Evolutionary conservation across 2,329 filamentous ascomycete species (phyloP).

Genomic region (Didymosphaeria variabile): DNA sequence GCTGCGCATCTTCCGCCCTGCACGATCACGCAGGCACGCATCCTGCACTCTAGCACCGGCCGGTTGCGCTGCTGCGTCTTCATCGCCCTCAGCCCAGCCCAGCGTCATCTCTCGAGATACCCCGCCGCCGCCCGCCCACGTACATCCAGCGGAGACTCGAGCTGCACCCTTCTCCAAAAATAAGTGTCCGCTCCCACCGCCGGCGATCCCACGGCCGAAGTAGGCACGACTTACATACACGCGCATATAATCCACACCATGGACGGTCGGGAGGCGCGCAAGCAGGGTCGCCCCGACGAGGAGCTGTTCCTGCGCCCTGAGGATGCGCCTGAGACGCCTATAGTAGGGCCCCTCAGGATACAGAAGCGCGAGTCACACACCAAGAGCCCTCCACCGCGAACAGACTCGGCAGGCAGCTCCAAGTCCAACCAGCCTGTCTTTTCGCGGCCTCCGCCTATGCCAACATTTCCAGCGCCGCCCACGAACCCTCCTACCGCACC

Average conservation of each 20-base stretch:
- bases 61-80: slow-evolving; percentile 13
- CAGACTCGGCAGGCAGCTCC: slow-evolving; percentile 72
- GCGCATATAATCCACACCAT: slow-evolving; percentile 35
- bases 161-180: slow-evolving; percentile 38
- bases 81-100: slow-evolving; percentile 16
- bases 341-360: slow-evolving; percentile 84
- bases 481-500: slow-evolving; percentile 58
- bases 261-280: slow-evolving; percentile 53
- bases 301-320: slow-evolving; percentile 77
- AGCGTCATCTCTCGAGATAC: slow-evolving; percentile 30
- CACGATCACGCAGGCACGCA: slow-evolving; percentile 16
- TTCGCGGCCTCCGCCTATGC: slow-evolving; percentile 59
- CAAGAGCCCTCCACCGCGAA: slow-evolving; percentile 60
- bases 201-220: slow-evolving; percentile 30
- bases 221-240: slow-evolving; percentile 16
- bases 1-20: slow-evolving; percentile 20
- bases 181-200: slow-evolving; percentile 35
- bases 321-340: slow-evolving; percentile 71
- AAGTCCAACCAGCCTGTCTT: slow-evolving; percentile 60
- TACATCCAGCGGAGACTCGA: slow-evolving; percentile 21
- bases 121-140: slow-evolving; percentile 24
- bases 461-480: slow-evolving; percentile 68
- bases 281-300: slow-evolving; percentile 75
- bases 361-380: slow-evolving; percentile 72
- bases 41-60: slow-evolving; percentile 14